A percentile compares a stretch with the other conserved stretches of the same genome.
These are phyloP conservation scores for Pseudonitzschia delicatissima DNA, from an alignment of 108 stramenopile genomes.

Conservation along the genomic window DNA sequence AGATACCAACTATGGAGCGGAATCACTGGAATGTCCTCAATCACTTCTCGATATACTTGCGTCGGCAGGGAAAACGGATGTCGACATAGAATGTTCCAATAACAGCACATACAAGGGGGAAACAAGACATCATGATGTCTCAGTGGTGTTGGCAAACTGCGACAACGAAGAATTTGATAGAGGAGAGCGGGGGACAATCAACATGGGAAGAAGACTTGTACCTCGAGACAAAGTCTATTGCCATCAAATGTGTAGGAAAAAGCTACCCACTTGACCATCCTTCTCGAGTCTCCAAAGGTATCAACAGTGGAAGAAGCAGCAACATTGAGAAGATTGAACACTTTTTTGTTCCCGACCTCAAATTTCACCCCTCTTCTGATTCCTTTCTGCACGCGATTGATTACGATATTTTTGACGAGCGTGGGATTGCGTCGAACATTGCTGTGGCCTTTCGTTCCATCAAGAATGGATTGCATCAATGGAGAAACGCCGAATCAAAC, in stretches of 20 bases:
- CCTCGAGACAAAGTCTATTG: neutral
- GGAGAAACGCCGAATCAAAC: neutral
- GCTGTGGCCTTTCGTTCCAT: neutral
- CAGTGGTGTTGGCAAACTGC: neutral
- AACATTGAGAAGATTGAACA: neutral
- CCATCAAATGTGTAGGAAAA: neutral
- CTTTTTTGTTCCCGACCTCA: neutral
- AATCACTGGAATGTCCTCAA: neutral
- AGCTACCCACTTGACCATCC: neutral
- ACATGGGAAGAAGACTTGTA: neutral
- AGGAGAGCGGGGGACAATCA: neutral
- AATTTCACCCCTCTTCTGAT: neutral
- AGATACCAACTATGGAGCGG: neutral
- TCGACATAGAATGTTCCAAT: neutral
- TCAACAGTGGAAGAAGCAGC: neutral
- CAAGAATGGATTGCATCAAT: neutral
- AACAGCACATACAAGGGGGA: neutral
- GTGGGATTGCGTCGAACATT: neutral
- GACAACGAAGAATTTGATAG: neutral
- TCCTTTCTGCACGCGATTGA: neutral
- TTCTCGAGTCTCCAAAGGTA: neutral
- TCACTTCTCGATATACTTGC: neutral
- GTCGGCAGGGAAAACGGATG: neutral
- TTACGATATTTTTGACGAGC: neutral
- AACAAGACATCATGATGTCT: neutral